Base-by-base conservation (phyloP, 176 grass and related monocot species). In the Miscanthus lutarioriparius region DNA sequence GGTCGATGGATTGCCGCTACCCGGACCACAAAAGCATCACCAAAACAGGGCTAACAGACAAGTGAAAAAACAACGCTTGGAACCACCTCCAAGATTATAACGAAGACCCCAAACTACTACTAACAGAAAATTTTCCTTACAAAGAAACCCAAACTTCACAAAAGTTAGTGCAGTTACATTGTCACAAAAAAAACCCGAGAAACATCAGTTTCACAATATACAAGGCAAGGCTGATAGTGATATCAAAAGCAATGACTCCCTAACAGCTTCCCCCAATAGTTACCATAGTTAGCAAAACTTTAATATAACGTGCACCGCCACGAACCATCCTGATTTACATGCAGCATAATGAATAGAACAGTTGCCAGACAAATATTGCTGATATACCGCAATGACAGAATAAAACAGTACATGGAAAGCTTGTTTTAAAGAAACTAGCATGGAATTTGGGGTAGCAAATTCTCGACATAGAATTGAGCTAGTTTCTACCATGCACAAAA, bases 201-300 rank as follows among this genome's bases (percentile, higher is more conserved):
- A 62, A 75, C 64, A 26, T 70, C 22, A 22, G 37, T 56, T 70
- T 39, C 37, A 41, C 25, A 82, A 33, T n/a, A 74, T 64, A 20
- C 17, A 64, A 63, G 37, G 37, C 15, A 25, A 86, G 36, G 72
- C 14, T 51, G 48, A 51, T 51, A 51, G 19, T 20, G 38, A 36
- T 54, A 64, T 82, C 5, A 25, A 77, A 53, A 89, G 54, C n/a
- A 74, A 79, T 43, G 36, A 58, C 14, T 74, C 73, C 10, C 11
- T 22, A 78, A 53, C 13, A 8, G 15, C 6, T 72, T 36, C 37
- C 78, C 2, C n/a, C 16, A 84, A 56, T 23, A 40, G 49, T 66
- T 76, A 33, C 23, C 65, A 64, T 17, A 45, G 41, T 17, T 58
- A 30, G 35, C 28, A 16, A 75, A 39, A 73, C 22, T 27, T 86